phyloP scores from a whole-genome alignment of 495 filamentous ascomycete genomes.

The Aspergillus campestris region DNA sequence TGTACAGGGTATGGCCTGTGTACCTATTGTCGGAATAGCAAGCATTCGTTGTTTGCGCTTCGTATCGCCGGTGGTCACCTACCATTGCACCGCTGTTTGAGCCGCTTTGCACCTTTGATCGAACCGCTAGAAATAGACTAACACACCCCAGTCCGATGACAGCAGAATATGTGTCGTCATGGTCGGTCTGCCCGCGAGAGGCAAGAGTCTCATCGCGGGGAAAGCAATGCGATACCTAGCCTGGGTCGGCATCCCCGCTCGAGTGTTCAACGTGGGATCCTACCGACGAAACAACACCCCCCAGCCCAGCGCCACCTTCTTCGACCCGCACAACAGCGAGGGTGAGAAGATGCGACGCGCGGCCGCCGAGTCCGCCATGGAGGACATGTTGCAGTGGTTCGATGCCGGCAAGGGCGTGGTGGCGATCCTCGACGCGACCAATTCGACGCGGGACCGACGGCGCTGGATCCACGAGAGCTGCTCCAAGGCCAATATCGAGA shows the following conservation, averaged over 20 bases:
- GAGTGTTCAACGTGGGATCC: slow-evolving; percentile 92
- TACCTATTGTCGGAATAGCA: no score
- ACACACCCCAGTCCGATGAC: slow-evolving; percentile 70
- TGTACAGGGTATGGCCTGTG: no score
- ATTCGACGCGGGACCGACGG: slow-evolving; percentile 81
- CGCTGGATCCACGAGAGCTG: slow-evolving; percentile 83
- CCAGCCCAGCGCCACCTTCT: slow-evolving; percentile 83
- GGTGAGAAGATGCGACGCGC: slow-evolving; percentile 81
- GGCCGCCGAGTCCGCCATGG: slow-evolving; percentile 81
- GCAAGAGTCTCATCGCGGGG: slow-evolving; percentile 94
- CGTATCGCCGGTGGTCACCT: no score
- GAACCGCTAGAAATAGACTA: neutral
- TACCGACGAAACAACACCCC: slow-evolving; percentile 85
- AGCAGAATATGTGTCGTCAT: slow-evolving; percentile 97
- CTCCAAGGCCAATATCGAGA: slow-evolving; percentile 65
- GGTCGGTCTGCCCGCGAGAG: slow-evolving; percentile 91
- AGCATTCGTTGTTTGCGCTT: no score
- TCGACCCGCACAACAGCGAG: slow-evolving; percentile 77
- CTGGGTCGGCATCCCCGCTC: slow-evolving; percentile 89
- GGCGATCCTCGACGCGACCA: slow-evolving; percentile 90
- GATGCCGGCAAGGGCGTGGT: slow-evolving; percentile 60
- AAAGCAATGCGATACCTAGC: slow-evolving; percentile 93
- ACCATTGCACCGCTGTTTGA: no score
- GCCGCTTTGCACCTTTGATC: no score
- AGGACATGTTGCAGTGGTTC: slow-evolving; percentile 93